Conservation (phyloP, 1,284 basidiomycete genomes). For the Pascua sp. region DNA sequence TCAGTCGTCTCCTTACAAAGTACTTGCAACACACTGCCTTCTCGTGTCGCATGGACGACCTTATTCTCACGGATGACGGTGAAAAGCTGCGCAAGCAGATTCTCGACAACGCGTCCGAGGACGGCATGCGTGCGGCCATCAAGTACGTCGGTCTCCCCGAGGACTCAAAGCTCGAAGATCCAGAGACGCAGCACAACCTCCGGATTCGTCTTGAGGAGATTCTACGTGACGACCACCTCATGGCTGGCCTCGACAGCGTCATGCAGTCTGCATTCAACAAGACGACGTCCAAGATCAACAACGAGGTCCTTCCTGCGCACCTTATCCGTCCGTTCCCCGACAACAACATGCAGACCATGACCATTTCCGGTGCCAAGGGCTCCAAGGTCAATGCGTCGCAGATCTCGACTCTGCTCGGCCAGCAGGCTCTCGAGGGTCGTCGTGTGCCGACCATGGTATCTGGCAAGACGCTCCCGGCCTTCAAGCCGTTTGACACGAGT, state of each 20-base stretch:
- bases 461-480: slow-evolving; percentile 96
- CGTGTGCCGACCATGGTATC: slow-evolving; percentile 99
- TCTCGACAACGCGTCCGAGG: slow-evolving; percentile 63
- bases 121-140: slow-evolving; percentile 83
- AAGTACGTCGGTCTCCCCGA: slow-evolving; percentile 56
- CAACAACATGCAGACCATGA: slow-evolving; percentile 99
- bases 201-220: slow-evolving; percentile 76
- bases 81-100: slow-evolving; percentile 69
- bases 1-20: slow-evolving; percentile 93
- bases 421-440: slow-evolving; percentile 96
- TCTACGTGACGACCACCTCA: slow-evolving; percentile 93
- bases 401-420: slow-evolving; percentile 94
- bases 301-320: slow-evolving; percentile 83
- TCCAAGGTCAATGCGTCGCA: slow-evolving; percentile 96
- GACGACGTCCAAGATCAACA: slow-evolving; percentile 80
- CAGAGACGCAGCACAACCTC: slow-evolving; percentile 53
- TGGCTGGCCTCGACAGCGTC: slow-evolving; percentile 89
- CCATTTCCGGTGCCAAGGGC: slow-evolving; percentile 95
- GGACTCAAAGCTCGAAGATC: slow-evolving; percentile 73
- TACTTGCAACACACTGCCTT: slow-evolving; percentile 96
- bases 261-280: slow-evolving; percentile 89
- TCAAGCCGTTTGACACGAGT: slow-evolving; percentile 94
- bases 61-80: slow-evolving; percentile 80
- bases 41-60: slow-evolving; percentile 98
- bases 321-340: slow-evolving; percentile 90